Conservation (phyloP, 352 stramenopile species). For the Thalassiosira hispida region DNA sequence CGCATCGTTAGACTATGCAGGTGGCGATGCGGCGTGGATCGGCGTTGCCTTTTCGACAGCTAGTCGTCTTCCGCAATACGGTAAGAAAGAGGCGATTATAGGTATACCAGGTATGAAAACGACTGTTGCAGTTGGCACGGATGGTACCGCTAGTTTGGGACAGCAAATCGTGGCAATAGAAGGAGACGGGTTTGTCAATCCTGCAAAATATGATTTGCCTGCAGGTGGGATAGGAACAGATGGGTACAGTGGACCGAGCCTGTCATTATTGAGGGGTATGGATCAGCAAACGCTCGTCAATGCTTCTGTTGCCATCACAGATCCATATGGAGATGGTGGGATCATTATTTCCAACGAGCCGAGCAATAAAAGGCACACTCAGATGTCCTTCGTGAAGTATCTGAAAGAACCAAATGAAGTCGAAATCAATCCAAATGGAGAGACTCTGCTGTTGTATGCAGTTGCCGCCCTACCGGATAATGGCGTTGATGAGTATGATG, state of each 20-base stretch:
- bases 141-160: conserved; percentile 10
- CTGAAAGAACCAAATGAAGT: no score
- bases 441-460: no score
- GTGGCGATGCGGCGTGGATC: conserved; percentile 46
- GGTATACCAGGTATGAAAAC: conserved; percentile 42
- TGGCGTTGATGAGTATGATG: no score
- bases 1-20: conserved; percentile 43
- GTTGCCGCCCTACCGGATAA: no score
- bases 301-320: conserved; percentile 12
- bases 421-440: no score
- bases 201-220: conserved; percentile 55
- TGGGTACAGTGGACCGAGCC: conserved; percentile 45
- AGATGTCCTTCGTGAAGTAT: conserved; percentile 44
- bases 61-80: conserved; percentile 45
- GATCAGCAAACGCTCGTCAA: conserved; percentile 51
- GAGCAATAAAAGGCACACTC: conserved; percentile 12
- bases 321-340: neutral
- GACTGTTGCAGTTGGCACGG: conserved; percentile 18
- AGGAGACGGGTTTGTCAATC: conserved; percentile 33
- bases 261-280: conserved; percentile 19
- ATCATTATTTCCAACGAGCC: neutral
- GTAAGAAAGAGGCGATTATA: conserved; percentile 56
- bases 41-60: conserved; percentile 46
- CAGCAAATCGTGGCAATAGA: conserved; percentile 10
- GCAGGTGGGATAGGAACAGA: conserved; percentile 35